Base-by-base conservation (phyloP, 179 eudicot genomes). In the Patellifolia procumbens region DNA sequence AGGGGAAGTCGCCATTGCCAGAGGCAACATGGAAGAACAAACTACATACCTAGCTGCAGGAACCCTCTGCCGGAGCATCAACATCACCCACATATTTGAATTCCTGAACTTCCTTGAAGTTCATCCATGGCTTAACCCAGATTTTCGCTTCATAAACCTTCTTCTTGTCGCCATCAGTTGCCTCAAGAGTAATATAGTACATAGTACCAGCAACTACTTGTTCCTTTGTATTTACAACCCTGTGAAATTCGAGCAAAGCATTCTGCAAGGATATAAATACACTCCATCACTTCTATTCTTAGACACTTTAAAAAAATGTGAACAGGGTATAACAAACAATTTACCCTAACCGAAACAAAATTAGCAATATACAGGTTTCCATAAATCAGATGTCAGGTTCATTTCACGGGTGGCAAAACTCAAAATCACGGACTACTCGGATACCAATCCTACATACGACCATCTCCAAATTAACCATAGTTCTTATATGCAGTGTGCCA, bases 81-180 rank as follows among this genome's bases (percentile, higher is more conserved):
- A 83, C 88, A 69, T 81, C 83, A 1, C 83, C 83, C 12, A 86
- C 59, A 17, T 53, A 59, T 68, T 83, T 86, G 72, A 86, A 83
- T 34, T 86, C 88, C 76, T 81, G 86, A 19, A 86, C 74, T 67
- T 86, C 80, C 85, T 86, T 83, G 85, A 83, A 83, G 76, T 81
- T 77, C 78, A 76, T 11, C 86, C 88, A 86, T 15, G 85, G 80
- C 80, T 86, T 81, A 37, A 83, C 86, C 86, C 88, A 86, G 39
- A 86, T 80, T 70, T 86, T 86, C 10, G 86, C 85, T 77, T 86
- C 86, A 63, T 83, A 86, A 79, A 79, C 72, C 81, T 81, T 86
- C 83, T 76, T 76, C 59, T 60, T 53, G 59, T 71, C 86, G 13
- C 81, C 83, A 51, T 86, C 88, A 15, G 22, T 70, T 53, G 78